phyloP scores from a whole-genome alignment of 2,329 filamentous ascomycete genomes.

The Xylaria digitata region DNA sequence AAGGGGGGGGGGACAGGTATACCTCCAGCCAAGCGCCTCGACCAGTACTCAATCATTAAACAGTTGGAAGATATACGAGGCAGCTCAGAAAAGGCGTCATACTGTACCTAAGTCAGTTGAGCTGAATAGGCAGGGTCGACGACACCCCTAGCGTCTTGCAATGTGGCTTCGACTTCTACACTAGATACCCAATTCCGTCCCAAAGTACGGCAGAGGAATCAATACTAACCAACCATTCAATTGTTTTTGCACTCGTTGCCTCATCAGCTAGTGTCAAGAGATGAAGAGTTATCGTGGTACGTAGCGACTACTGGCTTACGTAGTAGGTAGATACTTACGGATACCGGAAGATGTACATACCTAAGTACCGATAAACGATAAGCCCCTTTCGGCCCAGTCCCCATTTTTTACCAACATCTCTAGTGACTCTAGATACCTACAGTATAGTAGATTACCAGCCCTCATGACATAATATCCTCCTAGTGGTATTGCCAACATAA shows the following conservation, averaged over 20 bases:
- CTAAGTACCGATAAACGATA: background rate
- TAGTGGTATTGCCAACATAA: too few species aligned
- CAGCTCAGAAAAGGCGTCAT: background rate
- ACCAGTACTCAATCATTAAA: background rate
- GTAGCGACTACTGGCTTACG: background rate
- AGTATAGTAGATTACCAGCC: too few species aligned
- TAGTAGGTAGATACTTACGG: background rate
- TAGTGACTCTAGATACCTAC: too few species aligned
- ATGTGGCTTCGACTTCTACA: conserved; percentile 5
- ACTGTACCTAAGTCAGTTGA: background rate
- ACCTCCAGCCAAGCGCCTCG: conserved; percentile 11
- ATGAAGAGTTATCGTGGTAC: too few species aligned
- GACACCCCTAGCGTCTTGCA: background rate
- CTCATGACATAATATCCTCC: too few species aligned
- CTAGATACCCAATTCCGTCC: background rate
- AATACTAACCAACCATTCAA: background rate
- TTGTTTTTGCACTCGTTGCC: background rate
- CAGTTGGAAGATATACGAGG: conserved; percentile 1
- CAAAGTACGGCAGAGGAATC: background rate
- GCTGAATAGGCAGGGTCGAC: background rate
- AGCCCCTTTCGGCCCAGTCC: background rate
- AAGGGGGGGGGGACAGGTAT: conserved; percentile 25
- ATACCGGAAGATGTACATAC: background rate
- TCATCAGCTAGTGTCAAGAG: background rate
- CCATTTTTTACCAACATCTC: background rate